These are phyloP conservation scores for Rugonectria rugulosa DNA, from an alignment of 2,329 filamentous ascomycete species.

Conservation along the genomic window DNA sequence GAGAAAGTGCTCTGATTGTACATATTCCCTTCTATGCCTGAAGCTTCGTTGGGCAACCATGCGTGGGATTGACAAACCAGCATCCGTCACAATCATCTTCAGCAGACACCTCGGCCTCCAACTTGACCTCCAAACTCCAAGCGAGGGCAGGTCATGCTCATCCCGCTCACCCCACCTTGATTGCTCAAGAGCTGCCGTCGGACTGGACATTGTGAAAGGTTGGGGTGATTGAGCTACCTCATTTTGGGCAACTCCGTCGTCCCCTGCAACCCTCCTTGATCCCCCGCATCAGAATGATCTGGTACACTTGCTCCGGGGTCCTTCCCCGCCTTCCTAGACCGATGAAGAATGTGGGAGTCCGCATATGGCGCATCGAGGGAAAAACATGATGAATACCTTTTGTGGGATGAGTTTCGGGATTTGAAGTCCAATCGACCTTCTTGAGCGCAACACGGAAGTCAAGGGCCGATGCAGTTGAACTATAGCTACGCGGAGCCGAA, in stretches of 20 bases:
- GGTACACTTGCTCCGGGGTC: slow-evolving; percentile 16
- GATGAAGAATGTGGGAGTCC: slow-evolving; percentile 11
- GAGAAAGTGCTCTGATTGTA: slow-evolving; percentile 3
- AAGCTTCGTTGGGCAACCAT: slow-evolving; percentile 3
- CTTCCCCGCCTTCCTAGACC: slow-evolving; percentile 15
- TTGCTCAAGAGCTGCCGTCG: slow-evolving; percentile 14
- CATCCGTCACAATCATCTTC: slow-evolving; percentile 5
- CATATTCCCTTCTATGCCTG: neutral
- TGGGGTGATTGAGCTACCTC: slow-evolving; percentile 14
- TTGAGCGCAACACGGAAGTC: slow-evolving; percentile 10
- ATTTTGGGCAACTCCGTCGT: slow-evolving; percentile 22
- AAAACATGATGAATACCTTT: slow-evolving; percentile 7
- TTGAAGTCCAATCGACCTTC: slow-evolving; percentile 20
- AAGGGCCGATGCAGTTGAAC: slow-evolving; percentile 10
- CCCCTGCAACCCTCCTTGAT: slow-evolving; percentile 15
- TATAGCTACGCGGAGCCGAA: slow-evolving; percentile 5
- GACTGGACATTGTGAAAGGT: slow-evolving; percentile 9
- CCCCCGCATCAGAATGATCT: slow-evolving; percentile 19
- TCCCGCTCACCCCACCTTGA: slow-evolving; percentile 17
- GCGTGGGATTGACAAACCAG: slow-evolving; percentile 10
- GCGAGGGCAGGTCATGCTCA: slow-evolving; percentile 22
- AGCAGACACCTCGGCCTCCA: slow-evolving; percentile 17
- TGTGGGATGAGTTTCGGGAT: slow-evolving; percentile 11
- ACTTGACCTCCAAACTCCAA: slow-evolving; percentile 12
- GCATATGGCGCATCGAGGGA: slow-evolving; percentile 23